These are phyloP conservation scores for Lagenidium sp. DNA, from an alignment of 352 stramenopile species.

Conservation along the genomic window DNA sequence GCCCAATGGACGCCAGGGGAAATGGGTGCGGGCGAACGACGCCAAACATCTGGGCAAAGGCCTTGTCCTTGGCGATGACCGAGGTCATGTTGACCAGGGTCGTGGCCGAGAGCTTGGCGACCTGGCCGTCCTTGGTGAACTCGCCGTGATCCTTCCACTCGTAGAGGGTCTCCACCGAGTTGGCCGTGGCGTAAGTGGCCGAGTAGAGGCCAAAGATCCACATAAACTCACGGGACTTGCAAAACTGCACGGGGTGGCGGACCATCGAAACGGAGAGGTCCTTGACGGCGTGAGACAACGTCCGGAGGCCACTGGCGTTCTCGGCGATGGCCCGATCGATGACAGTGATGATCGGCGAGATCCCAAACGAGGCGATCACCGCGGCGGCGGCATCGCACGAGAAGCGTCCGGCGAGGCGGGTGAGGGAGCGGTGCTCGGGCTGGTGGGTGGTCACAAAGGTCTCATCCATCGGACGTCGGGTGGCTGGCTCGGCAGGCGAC, in stretches of 20 bases:
- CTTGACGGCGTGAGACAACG: constrained; percentile 51
- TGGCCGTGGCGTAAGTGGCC: constrained; percentile 84
- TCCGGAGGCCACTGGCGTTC: constrained; percentile 71
- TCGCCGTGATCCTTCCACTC: constrained; percentile 51
- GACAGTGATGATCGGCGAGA: constrained; percentile 85
- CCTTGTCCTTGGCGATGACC: constrained; percentile 87
- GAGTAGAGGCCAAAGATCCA: constrained; percentile 88
- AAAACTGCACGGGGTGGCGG: constrained; percentile 65
- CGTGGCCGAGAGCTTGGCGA: constrained; percentile 85
- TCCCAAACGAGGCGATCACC: constrained; percentile 50
- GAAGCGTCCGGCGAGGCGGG: constrained; percentile 48
- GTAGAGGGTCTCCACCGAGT: constrained; percentile 79
- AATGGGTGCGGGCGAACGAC: constrained; percentile 70
- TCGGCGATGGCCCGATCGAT: constrained; percentile 87
- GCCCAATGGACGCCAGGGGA: constrained; percentile 60
- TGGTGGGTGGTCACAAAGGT: constrained; percentile 9
- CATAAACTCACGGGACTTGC: constrained; percentile 81
- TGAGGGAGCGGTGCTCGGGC: too few species aligned
- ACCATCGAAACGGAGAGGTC: constrained; percentile 51
- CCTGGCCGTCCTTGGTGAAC: constrained; percentile 79
- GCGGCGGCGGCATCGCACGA: constrained; percentile 50
- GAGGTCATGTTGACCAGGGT: constrained; percentile 88
- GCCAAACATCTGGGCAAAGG: constrained; percentile 90
- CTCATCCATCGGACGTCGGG: constrained; percentile 9
- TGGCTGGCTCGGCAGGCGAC: too few species aligned